Conservation (phyloP, 2,329 filamentous ascomycete species). For the Ophiobolus disseminans region DNA sequence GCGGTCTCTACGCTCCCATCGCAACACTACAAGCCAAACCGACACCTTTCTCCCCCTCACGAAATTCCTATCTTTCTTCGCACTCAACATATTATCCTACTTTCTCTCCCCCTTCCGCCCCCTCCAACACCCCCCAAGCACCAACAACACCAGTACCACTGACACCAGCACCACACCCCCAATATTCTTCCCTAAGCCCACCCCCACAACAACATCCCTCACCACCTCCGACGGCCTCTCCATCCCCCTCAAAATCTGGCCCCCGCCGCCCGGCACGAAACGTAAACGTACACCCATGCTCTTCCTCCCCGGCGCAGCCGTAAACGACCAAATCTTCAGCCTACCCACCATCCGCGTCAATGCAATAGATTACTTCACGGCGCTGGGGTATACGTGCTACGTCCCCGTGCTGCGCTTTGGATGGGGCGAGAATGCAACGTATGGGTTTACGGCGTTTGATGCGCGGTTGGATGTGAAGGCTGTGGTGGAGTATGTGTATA, state of each 20-base stretch:
- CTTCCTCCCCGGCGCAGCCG: slow-evolving; percentile 68
- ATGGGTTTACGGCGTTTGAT: slow-evolving; percentile 66
- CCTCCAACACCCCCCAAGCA: slow-evolving; percentile 60
- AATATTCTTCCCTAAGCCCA: slow-evolving; percentile 61
- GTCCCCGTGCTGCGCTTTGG: slow-evolving; percentile 66
- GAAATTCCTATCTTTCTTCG: slow-evolving; percentile 58
- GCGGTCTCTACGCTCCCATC: too few species aligned
- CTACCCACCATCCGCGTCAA: slow-evolving; percentile 70
- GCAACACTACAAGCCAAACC: too few species aligned
- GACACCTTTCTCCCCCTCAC: too few species aligned
- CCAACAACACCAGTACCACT: too few species aligned
- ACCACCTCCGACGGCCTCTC: slow-evolving; percentile 61
- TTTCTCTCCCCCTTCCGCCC: slow-evolving; percentile 63
- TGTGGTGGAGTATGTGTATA: slow-evolving; percentile 61
- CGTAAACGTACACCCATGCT: slow-evolving; percentile 53
- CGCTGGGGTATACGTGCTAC: slow-evolving; percentile 67
- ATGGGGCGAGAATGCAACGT: slow-evolving; percentile 57
- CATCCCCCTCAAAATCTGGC: slow-evolving; percentile 65
- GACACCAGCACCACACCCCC: slow-evolving; percentile 52
- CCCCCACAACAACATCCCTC: slow-evolving; percentile 55
- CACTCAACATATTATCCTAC: slow-evolving; percentile 60
- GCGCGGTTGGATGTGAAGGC: slow-evolving; percentile 66
- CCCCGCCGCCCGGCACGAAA: slow-evolving; percentile 46
- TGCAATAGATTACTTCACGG: slow-evolving; percentile 68
- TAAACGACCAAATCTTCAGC: slow-evolving; percentile 69